A percentile compares a stretch with the other conserved stretches of the same genome.
phyloP scores from a whole-genome alignment of 495 filamentous ascomycete species.

The Mytilinidion resinicola region DNA sequence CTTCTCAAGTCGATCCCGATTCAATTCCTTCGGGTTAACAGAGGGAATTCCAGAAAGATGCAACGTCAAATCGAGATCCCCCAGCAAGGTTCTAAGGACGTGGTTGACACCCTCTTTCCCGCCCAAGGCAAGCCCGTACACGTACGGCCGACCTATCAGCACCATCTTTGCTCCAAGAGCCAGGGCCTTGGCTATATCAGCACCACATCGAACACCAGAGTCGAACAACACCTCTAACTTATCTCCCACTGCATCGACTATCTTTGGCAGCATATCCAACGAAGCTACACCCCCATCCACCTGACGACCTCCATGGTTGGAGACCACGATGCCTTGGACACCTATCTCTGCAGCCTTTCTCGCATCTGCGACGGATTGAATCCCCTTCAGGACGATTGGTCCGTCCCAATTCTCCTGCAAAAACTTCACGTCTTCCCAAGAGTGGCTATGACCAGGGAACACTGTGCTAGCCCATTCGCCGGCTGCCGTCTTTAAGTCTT shows the following conservation, averaged over 20 bases:
- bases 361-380: slow-evolving; percentile 50
- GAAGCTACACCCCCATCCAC: slow-evolving; percentile 57
- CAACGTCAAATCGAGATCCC: slow-evolving; percentile 63
- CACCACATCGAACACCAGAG: slow-evolving; percentile 46
- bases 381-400: slow-evolving; percentile 53
- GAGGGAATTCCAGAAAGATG: slow-evolving; percentile 49
- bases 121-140: slow-evolving; percentile 46
- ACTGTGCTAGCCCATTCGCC: slow-evolving; percentile 60
- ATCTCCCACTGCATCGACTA: slow-evolving; percentile 45
- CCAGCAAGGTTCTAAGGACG: slow-evolving; percentile 58
- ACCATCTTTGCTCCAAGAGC: slow-evolving; percentile 50
- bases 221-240: slow-evolving; percentile 45
- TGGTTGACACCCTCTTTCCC: slow-evolving; percentile 54
- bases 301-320: slow-evolving; percentile 56
- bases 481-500: slow-evolving; percentile 44
- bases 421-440: slow-evolving; percentile 56
- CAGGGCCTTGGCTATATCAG: slow-evolving; percentile 47
- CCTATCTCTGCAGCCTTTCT: slow-evolving; percentile 49
- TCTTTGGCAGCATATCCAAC: slow-evolving; percentile 45
- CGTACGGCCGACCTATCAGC: slow-evolving; percentile 45
- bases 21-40: too few relatives aligned
- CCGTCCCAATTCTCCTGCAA: slow-evolving; percentile 45
- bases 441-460: slow-evolving; percentile 56
- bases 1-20: too few relatives aligned
- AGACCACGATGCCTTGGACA: slow-evolving; percentile 52